Base-by-base conservation (phyloP, 768 basidiomycete species). In the Boletus sp. region DNA sequence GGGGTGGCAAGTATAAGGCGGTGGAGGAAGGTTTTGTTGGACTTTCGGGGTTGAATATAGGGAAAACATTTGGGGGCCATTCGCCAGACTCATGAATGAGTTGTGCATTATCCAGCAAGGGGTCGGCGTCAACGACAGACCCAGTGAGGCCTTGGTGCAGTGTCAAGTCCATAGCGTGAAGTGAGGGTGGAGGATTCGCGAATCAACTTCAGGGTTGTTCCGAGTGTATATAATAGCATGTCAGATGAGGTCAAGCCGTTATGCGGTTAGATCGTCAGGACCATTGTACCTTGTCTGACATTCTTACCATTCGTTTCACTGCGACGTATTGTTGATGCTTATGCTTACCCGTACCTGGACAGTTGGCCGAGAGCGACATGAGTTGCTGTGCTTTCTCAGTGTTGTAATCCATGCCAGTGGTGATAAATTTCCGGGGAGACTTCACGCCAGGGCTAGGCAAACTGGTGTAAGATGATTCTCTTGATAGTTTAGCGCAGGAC, bases 1-100 rank as follows among this genome's bases (percentile, higher is more conserved):
- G 78, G 3, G 92, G 94, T 3, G 92, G 94, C 18, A 94, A 83
- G 70, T 93, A 95, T 28, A 95, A 76, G 42, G 92, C 77, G 5
- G 85, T 82, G 4, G 70, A 64, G 28, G 70, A 60, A 28, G 72
- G 79, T n/a, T 67, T 70, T 42, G 69, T 67, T 30, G 75, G 59
- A 50, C 69, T 73, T 35, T 66, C 62, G 7, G 70, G 62, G 57
- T 76, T 73, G 64, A 88, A 87, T 3, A 67, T 69, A 7, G 88
- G 87, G 5, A 83, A 57, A n/a, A 72, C 63, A 63, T 88, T 24
- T n/a, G n/a, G n/a, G n/a, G n/a, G n/a, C n/a, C n/a, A n/a, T 30
- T 68, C 47, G 32, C 47, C 57, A 39, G 42, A 41, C 17, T 50
- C 37, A 0, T 33, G 33, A n/a, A 56, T 48, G n/a, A 28, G n/a